A percentile compares a stretch with the other conserved stretches of the same genome.
Evolutionary conservation across 169 alveolate genomes (phyloP).

Genomic region (Plasmodium cynomolgi): DNA sequence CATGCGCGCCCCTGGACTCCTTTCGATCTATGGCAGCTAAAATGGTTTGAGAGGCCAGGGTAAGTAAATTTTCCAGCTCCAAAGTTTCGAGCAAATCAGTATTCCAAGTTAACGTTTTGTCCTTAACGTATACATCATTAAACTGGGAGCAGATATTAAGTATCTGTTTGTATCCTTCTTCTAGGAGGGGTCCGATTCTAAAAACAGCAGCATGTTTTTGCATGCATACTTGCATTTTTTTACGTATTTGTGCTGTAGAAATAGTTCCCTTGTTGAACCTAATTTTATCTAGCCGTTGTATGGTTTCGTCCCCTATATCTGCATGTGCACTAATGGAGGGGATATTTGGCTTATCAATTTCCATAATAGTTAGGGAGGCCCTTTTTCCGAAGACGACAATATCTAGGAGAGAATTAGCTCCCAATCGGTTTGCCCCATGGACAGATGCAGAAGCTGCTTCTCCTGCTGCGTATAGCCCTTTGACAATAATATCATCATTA

Average conservation of each 20-base stretch:
- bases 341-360: constrained; percentile 88
- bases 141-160: constrained; percentile 84
- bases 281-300: constrained; percentile 43
- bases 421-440: constrained; percentile 99
- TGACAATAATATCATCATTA: constrained; percentile 88
- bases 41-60: constrained; percentile 93
- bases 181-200: constrained; percentile 90
- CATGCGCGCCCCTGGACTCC: constrained; percentile 98
- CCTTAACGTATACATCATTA: constrained; percentile 91
- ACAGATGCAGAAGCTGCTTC: constrained; percentile 99
- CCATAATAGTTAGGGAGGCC: constrained; percentile 94
- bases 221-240: constrained; percentile 91
- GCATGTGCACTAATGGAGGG: constrained; percentile 60
- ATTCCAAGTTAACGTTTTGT: constrained; percentile 93
- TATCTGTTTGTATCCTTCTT: constrained; percentile 91
- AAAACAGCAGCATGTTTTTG: constrained; percentile 97
- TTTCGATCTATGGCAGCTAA: constrained; percentile 94
- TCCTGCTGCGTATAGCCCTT: constrained; percentile 96
- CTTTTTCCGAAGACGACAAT: constrained; percentile 97
- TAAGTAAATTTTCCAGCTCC: constrained; percentile 95
- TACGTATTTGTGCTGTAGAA: constrained; percentile 77
- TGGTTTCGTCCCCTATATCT: constrained; percentile 56
- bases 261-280: constrained; percentile 76
- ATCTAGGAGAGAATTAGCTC: constrained; percentile 98
- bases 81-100: constrained; percentile 96